Evolutionary conservation across 768 basidiomycete genomes (phyloP), one percentile per base, ranked within the genome.

Genomic region (Trametes elegans): DNA sequence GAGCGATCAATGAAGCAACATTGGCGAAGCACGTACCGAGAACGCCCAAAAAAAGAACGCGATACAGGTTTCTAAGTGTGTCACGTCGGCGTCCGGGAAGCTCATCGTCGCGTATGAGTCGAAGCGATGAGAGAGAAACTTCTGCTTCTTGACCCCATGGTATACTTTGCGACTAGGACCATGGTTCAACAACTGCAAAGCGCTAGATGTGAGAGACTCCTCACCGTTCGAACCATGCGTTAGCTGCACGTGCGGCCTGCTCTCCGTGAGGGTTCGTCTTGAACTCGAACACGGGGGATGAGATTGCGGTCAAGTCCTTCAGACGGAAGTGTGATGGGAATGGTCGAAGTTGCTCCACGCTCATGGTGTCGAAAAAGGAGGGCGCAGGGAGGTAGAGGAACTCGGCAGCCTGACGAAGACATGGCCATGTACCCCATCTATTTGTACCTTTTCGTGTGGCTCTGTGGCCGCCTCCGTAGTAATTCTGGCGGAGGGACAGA

Each of bases 21-120:
- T 18, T 13, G 3, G 26, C 31, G 28, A 14, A 46, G 39, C 29
- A 60, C 66, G 5, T 50, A 74, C 72, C 23, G 72, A 64, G 55
- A 73, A 73, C 13, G 72, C 72, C 70, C 71, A 73, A 29, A 73
- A 65, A 62, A 72, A 73, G 54, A 73, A 73, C 21, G 69, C 65
- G 26, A 74, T 67, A 54, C 73, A 68, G 2, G 73, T 73, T 2
- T 57, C 66, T 36, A 73, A 68, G 49, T 73, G 72, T 6, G 58
- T 56, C 11, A 60, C 23, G 55, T 74, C 73, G 7, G 71, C 73
- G 34, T 74, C 73, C 9, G 72, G 70, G 56, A 72, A 73, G 55
- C 67, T 69, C 53, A 74, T 70, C 13, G 70, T 70, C 9, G 73
- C 73, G 48, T 73, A 73, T 7, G 72, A 56, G 49, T 73, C 72